A percentile compares a stretch with the other conserved stretches of the same genome.
Evolutionary conservation across 2,329 filamentous ascomycete species (phyloP).

Genomic region (Talaromyces sp.): DNA sequence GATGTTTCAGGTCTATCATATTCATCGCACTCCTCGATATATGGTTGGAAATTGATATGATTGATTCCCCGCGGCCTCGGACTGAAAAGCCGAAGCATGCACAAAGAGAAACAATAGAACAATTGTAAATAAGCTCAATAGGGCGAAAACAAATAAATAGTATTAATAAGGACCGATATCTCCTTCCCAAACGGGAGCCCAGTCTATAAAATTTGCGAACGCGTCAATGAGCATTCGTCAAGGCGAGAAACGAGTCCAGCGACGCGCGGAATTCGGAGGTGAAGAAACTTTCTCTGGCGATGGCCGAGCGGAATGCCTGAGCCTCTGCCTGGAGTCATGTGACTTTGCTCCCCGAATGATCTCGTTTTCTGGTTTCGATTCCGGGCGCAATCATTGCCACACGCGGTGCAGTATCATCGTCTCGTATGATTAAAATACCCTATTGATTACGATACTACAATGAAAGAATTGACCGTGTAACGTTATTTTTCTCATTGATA

Average conservation of each 20-base stretch:
- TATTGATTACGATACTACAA: neutral
- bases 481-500: neutral
- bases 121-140: neutral
- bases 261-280: neutral
- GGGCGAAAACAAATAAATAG: neutral
- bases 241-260: neutral
- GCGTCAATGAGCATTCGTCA: neutral
- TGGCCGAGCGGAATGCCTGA: slow-evolving; percentile 10
- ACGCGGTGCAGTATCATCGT: neutral
- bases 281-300: slow-evolving; percentile 1
- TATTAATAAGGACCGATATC: neutral
- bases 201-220: neutral
- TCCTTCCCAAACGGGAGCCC: neutral
- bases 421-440: neutral
- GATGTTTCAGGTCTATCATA: neutral
- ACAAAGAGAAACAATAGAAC: neutral
- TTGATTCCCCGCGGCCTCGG: neutral
- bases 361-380: slow-evolving; percentile 10
- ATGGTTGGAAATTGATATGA: neutral
- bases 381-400: slow-evolving; percentile 1
- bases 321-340: neutral
- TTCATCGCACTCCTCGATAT: neutral
- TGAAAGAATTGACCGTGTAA: neutral
- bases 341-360: neutral
- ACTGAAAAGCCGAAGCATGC: neutral